Base-by-base conservation (phyloP, 2,329 filamentous ascomycete genomes). In the Davidsoniella eucalypti region DNA sequence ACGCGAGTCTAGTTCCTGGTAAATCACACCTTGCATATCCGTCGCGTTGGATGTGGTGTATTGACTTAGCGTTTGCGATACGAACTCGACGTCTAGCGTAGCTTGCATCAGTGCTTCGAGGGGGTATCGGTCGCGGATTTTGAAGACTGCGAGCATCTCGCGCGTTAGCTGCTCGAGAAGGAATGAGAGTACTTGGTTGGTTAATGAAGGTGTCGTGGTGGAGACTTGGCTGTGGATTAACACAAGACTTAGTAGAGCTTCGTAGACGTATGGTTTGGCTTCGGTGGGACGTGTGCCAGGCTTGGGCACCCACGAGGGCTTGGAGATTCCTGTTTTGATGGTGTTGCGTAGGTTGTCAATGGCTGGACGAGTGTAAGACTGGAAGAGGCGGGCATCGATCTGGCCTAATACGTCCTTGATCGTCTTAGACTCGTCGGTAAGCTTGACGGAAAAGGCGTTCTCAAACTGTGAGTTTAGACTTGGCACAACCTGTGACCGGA, bases 1-100 rank as follows among this genome's bases (percentile, higher is more conserved):
- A 46, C 87, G 80, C 53, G 78, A 75, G 62, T 98, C 92, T 14
- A 98, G 69, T 61, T 92, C 87, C 56, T 92, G 78, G 64, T 96
- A 98, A 44, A 98, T 90, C 62, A 88, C 79, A 57, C 83, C 83
- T 67, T 96, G 92, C 12, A 85, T 73, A 61, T 88, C 79, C 6
- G 79, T 80, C 2, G 87, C 86, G 47, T 78, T 75, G 52, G 94
- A 84, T 0, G 86, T 92, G 0, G 86, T 92, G 64, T 93, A 98
- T 57, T 88, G 82, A 54, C 78, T 84, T 33, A 98, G 73, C 4
- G 90, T 95, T 68, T 98, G 92, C 1, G 88, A 86, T 52, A 96
- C 81, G 61, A 98, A 96, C 65, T 98, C 92, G 1, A 95, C 88
- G 60, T 98, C 92, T 1, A 98, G 76, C 0, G 92, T 98, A 1